phyloP scores from a whole-genome alignment of 1,139 yeast genomes.

The Pichia sp. region DNA sequence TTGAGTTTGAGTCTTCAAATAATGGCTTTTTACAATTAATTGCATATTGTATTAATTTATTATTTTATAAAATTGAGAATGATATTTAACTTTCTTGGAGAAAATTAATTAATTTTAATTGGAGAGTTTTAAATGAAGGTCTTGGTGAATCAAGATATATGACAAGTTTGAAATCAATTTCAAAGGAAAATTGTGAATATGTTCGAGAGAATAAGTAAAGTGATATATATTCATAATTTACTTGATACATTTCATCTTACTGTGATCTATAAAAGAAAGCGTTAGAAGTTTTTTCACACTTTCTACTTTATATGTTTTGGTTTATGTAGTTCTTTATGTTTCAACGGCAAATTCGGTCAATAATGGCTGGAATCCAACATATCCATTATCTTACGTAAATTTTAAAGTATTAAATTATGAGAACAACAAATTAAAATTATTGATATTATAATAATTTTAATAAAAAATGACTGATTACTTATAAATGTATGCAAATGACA shows the following conservation, averaged over 20 bases:
- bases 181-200: slow-evolving; percentile 44
- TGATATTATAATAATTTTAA: no score
- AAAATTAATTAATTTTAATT: slow-evolving; percentile 74
- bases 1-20: slow-evolving; percentile 49
- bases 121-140: slow-evolving; percentile 59
- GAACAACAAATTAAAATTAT: no score
- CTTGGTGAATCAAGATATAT: slow-evolving; percentile 70
- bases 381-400: no score
- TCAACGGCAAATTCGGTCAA: no score
- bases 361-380: no score
- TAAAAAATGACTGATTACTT: no score
- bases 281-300: no score
- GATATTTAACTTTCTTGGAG: slow-evolving; percentile 75
- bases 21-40: slow-evolving; percentile 56
- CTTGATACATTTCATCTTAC: slow-evolving; percentile 51
- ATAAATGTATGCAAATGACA: no score
- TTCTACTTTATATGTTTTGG: no score
- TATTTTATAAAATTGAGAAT: slow-evolving; percentile 53
- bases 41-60: slow-evolving; percentile 49
- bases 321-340: no score
- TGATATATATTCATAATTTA: slow-evolving; percentile 63
- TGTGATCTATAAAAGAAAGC: no score
- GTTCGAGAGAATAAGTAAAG: slow-evolving; percentile 60
- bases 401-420: no score
- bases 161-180: slow-evolving; percentile 45